phyloP scores from a whole-genome alignment of 2,329 filamentous ascomycete species.

The Pestalotiopsis sp. region DNA sequence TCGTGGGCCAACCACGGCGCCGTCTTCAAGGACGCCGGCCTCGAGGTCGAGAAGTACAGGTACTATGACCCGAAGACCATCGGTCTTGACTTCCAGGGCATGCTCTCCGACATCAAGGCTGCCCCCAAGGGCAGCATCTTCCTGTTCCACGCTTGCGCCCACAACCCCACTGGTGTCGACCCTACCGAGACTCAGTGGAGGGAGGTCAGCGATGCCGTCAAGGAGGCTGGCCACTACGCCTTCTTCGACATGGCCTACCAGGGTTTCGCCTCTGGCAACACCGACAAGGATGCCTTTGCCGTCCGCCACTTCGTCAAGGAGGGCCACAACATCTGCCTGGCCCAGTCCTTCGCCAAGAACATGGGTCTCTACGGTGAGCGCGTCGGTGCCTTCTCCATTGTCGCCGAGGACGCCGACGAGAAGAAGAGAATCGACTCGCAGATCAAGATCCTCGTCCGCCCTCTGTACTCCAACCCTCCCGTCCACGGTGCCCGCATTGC shows the following conservation, averaged over 20 bases:
- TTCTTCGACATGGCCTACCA: constrained; percentile 99
- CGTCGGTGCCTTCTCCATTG: constrained; percentile 93
- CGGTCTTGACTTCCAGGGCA: constrained; percentile 93
- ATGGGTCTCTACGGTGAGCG: constrained; percentile 99
- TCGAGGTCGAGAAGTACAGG: constrained; percentile 91
- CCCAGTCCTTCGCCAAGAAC: constrained; percentile 98
- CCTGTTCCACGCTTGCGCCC: constrained; percentile 93
- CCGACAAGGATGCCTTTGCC: constrained; percentile 90
- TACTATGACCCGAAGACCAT: constrained; percentile 99
- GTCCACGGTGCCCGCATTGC: constrained; percentile 96
- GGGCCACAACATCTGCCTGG: constrained; percentile 85
- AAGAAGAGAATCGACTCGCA: constrained; percentile 96
- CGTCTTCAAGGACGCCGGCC: constrained; percentile 90
- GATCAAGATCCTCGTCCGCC: constrained; percentile 96
- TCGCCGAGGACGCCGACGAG: constrained; percentile 83
- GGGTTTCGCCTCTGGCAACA: constrained; percentile 92
- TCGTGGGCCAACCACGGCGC: constrained; percentile 99
- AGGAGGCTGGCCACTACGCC: constrained; percentile 83
- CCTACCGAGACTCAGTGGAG: constrained; percentile 91
- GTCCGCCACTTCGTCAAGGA: constrained; percentile 91
- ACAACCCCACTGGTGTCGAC: constrained; percentile 97
- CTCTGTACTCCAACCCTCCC: constrained; percentile 97
- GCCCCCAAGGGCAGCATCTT: constrained; percentile 87
- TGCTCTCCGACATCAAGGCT: constrained; percentile 86
- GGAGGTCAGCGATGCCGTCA: constrained; percentile 84